Evolutionary conservation across 257 asterid species (phyloP).

Genomic region (Thymus quinquecostatus): DNA sequence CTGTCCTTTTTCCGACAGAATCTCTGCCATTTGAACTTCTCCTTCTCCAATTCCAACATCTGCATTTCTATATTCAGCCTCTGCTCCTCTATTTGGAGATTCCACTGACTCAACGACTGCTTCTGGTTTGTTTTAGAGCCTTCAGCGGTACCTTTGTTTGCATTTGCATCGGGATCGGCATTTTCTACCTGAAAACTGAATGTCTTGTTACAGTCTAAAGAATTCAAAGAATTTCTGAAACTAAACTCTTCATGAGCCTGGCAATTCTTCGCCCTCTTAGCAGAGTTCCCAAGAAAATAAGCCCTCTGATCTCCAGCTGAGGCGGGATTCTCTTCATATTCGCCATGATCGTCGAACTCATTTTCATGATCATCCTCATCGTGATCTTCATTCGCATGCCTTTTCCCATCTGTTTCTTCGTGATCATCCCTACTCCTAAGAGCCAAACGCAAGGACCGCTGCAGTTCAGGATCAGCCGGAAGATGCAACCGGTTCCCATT

Average conservation of each 20-base stretch:
- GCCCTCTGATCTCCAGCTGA: conserved; percentile 35
- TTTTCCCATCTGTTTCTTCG: conserved; percentile 45
- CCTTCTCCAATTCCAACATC: conserved; percentile 62
- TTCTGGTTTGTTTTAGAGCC: conserved; percentile 33
- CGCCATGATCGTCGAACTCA: conserved; percentile 55
- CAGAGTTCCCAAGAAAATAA: conserved; percentile 23
- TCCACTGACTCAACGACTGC: conserved; percentile 37
- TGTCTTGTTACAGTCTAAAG: conserved; percentile 38
- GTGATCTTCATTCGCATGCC: conserved; percentile 50
- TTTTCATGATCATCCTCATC: conserved; percentile 61
- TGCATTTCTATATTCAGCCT: conserved; percentile 48
- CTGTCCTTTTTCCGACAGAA: conserved; percentile 56
- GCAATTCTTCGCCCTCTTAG: conserved; percentile 41
- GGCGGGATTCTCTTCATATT: conserved; percentile 44
- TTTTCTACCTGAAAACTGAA: conserved; percentile 35
- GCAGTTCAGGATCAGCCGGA: conserved; percentile 76
- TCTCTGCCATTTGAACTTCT: conserved; percentile 60
- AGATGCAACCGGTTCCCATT: conserved; percentile 75
- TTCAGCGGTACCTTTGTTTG: conserved; percentile 29
- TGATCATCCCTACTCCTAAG: conserved; percentile 64
- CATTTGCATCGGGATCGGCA: conserved; percentile 21
- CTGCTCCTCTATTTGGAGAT: conserved; percentile 47
- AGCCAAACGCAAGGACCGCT: conserved; percentile 65
- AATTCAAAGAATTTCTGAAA: conserved; percentile 35
- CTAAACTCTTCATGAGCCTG: conserved; percentile 37